A percentile compares a stretch with the other conserved stretches of the same genome.
Evolutionary conservation across 2,329 filamentous ascomycete species (phyloP).

Genomic region (Stachybotrys echinatus): DNA sequence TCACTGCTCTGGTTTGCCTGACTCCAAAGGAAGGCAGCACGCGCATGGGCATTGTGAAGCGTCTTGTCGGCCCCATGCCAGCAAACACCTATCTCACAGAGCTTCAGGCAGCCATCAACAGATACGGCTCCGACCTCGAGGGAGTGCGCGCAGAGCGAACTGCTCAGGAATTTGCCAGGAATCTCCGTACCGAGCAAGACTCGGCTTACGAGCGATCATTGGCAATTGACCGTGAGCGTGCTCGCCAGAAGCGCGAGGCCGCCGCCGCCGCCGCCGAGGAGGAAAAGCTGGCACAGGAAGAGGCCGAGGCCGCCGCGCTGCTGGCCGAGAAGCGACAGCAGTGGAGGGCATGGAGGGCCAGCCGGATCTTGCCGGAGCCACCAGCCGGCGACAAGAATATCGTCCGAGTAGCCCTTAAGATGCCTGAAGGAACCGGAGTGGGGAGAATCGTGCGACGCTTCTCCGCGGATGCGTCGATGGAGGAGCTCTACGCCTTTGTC

Average conservation of each 20-base stretch:
- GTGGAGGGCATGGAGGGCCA: conserved; percentile 78
- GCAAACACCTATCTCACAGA: conserved; percentile 70
- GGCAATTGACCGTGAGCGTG: conserved; percentile 80
- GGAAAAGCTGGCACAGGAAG: conserved; percentile 53
- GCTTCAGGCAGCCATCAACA: conserved; percentile 65
- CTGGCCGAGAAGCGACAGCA: conserved; percentile 44
- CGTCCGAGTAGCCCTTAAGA: conserved; percentile 65
- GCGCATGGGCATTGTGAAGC: conserved; percentile 84
- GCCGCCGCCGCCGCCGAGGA: conserved; percentile 66
- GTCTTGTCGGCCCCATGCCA: conserved; percentile 67
- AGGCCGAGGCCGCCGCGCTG: conserved; percentile 55
- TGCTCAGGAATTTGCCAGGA: conserved; percentile 77
- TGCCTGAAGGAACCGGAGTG: conserved; percentile 54
- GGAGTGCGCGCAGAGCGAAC: conserved; percentile 69
- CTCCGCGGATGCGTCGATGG: conserved; percentile 60
- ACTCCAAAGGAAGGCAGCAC: conserved; percentile 79
- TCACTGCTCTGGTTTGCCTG: conserved; percentile 78
- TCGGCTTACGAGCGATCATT: conserved; percentile 89
- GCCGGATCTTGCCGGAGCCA: conserved; percentile 65
- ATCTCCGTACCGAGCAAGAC: conserved; percentile 81
- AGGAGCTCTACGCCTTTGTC: conserved; percentile 93
- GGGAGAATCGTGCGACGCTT: conserved; percentile 78
- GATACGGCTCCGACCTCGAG: conserved; percentile 71
- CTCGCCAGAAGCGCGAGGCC: conserved; percentile 69
- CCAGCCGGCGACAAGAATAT: conserved; percentile 55